phyloP scores from a whole-genome alignment of 108 stramenopile genomes.

The Schizochytrium sp. region DNA sequence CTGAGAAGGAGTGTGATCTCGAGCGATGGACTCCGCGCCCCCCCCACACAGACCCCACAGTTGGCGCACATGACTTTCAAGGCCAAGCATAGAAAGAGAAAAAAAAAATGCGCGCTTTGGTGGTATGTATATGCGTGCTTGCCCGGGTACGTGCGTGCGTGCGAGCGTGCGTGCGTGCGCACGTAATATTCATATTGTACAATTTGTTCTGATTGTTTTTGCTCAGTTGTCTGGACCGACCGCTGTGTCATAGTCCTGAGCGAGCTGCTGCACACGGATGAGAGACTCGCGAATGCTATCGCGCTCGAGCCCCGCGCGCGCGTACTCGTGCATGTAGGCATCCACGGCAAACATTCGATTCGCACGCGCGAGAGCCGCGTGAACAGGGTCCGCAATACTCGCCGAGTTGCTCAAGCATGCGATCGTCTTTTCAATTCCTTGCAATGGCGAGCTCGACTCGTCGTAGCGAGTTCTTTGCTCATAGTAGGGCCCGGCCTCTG shows the following conservation, averaged over 20 bases:
- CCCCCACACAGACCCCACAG: no score
- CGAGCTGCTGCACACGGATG: not conserved
- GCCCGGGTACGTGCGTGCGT: no score
- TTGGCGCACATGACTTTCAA: no score
- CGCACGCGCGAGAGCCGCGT: not conserved
- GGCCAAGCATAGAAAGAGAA: no score
- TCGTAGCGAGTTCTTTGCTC: not conserved
- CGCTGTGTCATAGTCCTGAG: not conserved
- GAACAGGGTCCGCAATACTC: not conserved
- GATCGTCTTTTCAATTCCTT: not conserved
- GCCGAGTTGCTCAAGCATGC: not conserved
- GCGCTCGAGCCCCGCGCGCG: not conserved
- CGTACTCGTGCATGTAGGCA: slow-evolving; percentile 6
- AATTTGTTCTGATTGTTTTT: no score
- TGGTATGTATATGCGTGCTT: no score
- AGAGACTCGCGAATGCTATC: not conserved
- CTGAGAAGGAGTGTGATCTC: no score
- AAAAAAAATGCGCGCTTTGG: no score
- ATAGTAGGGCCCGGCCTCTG: not conserved
- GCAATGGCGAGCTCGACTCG: not conserved
- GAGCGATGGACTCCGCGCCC: no score
- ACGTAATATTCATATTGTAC: no score
- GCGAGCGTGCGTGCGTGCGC: no score
- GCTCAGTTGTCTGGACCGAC: no score
- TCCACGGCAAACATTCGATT: not conserved